Percentiles rank a stretch among this genome's conserved stretches.
phyloP scores from a whole-genome alignment of 441 rosid species.

The Metrosideros polymorpha region DNA sequence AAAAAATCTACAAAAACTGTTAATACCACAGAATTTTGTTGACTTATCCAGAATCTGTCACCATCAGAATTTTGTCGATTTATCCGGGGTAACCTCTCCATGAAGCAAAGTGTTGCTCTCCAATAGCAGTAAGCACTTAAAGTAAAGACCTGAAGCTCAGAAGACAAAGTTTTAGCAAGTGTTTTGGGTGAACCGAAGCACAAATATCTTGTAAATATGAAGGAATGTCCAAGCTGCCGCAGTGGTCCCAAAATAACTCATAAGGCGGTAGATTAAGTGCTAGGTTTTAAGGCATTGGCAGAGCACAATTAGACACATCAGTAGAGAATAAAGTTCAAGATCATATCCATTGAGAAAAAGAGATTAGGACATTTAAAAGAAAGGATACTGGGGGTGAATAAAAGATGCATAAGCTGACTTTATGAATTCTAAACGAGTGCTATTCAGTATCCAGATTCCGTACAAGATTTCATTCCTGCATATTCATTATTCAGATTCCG shows the following conservation, averaged over 20 bases:
- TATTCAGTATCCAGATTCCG: neutral
- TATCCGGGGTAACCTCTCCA: conserved; percentile 30
- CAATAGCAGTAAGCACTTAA: neutral
- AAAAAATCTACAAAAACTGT: neutral
- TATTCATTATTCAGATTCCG: too few species aligned
- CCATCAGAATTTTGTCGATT: conserved; percentile 37
- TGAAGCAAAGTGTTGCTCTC: conserved; percentile 3
- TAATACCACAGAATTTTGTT: conserved; percentile 50
- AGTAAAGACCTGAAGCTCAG: neutral
- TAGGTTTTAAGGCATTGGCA: neutral
- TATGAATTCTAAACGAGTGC: neutral
- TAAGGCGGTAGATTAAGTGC: neutral
- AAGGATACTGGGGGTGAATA: neutral
- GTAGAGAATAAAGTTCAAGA: neutral
- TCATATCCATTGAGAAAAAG: neutral
- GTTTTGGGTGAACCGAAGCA: neutral
- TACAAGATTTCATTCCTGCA: too few species aligned
- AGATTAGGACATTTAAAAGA: neutral
- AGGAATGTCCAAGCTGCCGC: neutral
- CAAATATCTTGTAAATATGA: neutral
- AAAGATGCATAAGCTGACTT: neutral
- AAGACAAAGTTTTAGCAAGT: neutral
- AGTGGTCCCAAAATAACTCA: neutral
- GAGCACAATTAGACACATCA: neutral
- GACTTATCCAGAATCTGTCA: conserved; percentile 33